Base-by-base conservation (phyloP, 345 rosid genomes). In the Pseudoturritis turrita region DNA sequence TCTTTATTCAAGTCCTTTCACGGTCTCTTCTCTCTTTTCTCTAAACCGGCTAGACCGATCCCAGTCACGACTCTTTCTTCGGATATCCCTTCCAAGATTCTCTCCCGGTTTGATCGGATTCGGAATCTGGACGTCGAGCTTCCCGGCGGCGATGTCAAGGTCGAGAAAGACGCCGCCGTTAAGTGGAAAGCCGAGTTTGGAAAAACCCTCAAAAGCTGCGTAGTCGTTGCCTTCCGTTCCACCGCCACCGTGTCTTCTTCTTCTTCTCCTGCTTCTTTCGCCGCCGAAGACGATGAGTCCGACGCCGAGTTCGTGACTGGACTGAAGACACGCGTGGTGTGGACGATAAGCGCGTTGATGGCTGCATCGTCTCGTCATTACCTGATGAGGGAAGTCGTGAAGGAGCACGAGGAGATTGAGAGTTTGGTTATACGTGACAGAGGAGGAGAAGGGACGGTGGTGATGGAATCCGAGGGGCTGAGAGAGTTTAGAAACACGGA, bases 141-240 rank as follows among this genome's bases (percentile, higher is more conserved):
- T 45, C 75, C 71, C 10, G 40, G 47, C 1, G 71, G 52, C 3
- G 47, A 76, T 12, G 14, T 50, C 1, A 76, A 49, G 23, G 54
- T 63, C 4, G 71, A 70, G n/a, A 47, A 76, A 63, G 72, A 71
- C 17, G 61, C 66, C 9, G 59, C 53, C 31, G 31, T 70, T 40
- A 76, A 57, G 54, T 76, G 71, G 76, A 70, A 46, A 70, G 76
- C 79, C 1, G 36, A 76, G 40, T 56, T 47, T 15, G 79, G 79
- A 10, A 65, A 76, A 49, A 63, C 66, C 0, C 67, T 76, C 21
- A 41, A 47, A 15, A 70, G 54, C 9, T 76, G 71, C 13, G 71
- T 70, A 19, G 35, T 70, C 47, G 23, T 76, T 18, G 61, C 79
- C 14, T 76, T 76, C 15, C 79, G 67, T 14, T 62, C 79, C 67